Evolutionary conservation across 768 basidiomycete species (phyloP).

Genomic region (Lentinula sp.): DNA sequence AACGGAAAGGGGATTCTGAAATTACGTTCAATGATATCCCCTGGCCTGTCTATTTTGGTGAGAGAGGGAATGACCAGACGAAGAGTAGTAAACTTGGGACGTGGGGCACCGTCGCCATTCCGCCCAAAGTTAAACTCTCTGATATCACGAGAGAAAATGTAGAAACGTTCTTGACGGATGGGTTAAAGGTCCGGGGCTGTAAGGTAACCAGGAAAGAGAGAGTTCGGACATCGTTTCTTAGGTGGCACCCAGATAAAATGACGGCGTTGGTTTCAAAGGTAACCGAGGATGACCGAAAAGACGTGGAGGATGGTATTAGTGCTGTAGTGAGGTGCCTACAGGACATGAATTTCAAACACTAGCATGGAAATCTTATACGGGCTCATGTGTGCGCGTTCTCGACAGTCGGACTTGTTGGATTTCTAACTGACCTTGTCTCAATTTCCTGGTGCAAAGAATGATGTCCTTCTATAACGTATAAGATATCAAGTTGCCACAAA

Average conservation of each 20-base stretch:
- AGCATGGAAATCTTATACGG: background rate
- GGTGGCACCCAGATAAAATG: conserved; percentile 69
- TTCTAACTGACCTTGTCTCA: background rate
- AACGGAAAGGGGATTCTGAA: conserved; percentile 5
- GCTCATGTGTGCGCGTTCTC: too few relatives aligned
- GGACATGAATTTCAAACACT: conserved; percentile 17
- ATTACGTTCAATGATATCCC: conserved; percentile 47
- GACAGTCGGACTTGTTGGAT: too few relatives aligned
- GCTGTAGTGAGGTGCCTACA: conserved; percentile 31
- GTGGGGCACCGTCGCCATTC: background rate
- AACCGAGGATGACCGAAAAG: conserved; percentile 34
- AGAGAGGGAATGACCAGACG: background rate
- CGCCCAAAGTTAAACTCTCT: conserved; percentile 12
- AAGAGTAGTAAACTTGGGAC: background rate
- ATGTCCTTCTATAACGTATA: background rate
- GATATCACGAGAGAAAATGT: conserved; percentile 34
- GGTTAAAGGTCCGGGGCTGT: conserved; percentile 34
- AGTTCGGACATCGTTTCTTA: conserved; percentile 52
- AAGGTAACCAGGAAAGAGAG: conserved; percentile 41
- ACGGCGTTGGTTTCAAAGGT: conserved; percentile 36
- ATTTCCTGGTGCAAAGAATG: background rate
- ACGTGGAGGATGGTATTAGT: conserved; percentile 40
- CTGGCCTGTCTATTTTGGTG: conserved; percentile 42
- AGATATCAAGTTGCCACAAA: background rate
- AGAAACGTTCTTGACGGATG: conserved; percentile 44